phyloP scores from a whole-genome alignment of 768 basidiomycete genomes.

The Gautieria morchelliformis region DNA sequence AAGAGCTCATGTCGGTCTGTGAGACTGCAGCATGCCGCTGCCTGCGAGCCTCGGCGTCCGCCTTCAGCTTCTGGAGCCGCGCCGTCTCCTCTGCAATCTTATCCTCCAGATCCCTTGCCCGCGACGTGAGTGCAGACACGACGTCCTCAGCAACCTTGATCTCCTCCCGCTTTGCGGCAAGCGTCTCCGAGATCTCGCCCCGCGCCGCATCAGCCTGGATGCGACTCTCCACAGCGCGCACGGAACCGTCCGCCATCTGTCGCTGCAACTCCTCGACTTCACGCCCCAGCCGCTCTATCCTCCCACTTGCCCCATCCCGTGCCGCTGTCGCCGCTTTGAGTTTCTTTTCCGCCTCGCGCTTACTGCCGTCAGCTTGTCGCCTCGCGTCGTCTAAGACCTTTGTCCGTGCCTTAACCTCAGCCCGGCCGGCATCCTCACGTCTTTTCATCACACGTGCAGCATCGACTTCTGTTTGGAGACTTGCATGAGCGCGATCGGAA shows the following conservation, averaged over 20 bases:
- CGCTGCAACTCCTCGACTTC: conserved; percentile 50
- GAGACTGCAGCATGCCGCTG: conserved; percentile 24
- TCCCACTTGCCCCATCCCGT: conserved; percentile 51
- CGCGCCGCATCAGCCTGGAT: not conserved
- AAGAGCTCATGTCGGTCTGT: conserved; percentile 15
- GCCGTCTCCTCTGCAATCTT: conserved; percentile 54
- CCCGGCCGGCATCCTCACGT: conserved; percentile 69
- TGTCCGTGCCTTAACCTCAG: conserved; percentile 74
- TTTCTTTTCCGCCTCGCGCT: conserved; percentile 83
- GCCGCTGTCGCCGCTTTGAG: conserved; percentile 58
- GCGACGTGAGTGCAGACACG: conserved; percentile 48
- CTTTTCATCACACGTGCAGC: conserved; percentile 65
- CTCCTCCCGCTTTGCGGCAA: conserved; percentile 38
- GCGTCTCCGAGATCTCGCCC: not conserved
- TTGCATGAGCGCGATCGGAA: conserved; percentile 49
- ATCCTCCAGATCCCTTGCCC: conserved; percentile 68
- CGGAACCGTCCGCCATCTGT: conserved; percentile 45
- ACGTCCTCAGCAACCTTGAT: conserved; percentile 59
- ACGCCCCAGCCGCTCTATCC: conserved; percentile 49
- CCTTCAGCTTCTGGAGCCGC: conserved; percentile 46
- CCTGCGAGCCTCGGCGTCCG: conserved; percentile 43
- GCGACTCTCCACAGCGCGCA: conserved; percentile 27
- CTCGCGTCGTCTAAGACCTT: conserved; percentile 82
- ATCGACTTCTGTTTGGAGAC: conserved; percentile 67
- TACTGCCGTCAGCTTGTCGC: conserved; percentile 68